Percentiles rank a stretch among this genome's conserved stretches.
These are phyloP conservation scores for Mortierella sp. DNA, from an alignment of 371 early-diverging fungal species.

Conservation along the genomic window DNA sequence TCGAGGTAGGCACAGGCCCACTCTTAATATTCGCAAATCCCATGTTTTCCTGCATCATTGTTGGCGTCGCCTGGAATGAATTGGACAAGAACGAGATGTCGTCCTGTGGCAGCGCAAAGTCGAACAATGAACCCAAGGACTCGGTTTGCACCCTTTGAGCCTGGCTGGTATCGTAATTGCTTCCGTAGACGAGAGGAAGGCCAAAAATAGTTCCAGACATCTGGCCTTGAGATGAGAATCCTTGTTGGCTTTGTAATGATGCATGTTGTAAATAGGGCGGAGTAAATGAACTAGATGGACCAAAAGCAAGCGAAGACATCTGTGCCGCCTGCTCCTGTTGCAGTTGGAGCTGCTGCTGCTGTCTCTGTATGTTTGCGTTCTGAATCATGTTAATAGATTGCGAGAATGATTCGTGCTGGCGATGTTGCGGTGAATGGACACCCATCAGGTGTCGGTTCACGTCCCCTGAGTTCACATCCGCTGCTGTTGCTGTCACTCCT, in stretches of 20 bases:
- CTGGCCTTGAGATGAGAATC: constrained; percentile 16
- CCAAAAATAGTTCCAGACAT: constrained; percentile 21
- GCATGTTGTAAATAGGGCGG: constrained; percentile 18
- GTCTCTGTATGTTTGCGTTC: constrained; percentile 37
- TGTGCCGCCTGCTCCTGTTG: constrained; percentile 43
- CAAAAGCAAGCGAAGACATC: constrained; percentile 46
- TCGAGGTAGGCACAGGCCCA: constrained; percentile 8
- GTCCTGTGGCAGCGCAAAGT: constrained; percentile 51
- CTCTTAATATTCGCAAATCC: constrained; percentile 8
- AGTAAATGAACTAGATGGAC: constrained; percentile 28
- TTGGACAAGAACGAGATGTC: constrained; percentile 49
- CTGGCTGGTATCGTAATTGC: constrained; percentile 33
- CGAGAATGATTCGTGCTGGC: constrained; percentile 32
- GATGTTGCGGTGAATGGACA: constrained; percentile 37
- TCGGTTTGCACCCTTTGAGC: constrained; percentile 18
- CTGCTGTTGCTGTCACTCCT: constrained; percentile 25
- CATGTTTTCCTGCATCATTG: constrained; percentile 22
- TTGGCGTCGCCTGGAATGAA: constrained; percentile 49
- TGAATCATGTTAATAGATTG: constrained; percentile 41
- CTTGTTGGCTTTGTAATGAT: constrained; percentile 11
- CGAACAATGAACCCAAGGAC: constrained; percentile 40
- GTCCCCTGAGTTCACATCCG: constrained; percentile 8
- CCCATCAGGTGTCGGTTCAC: constrained; percentile 31
- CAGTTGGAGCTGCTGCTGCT: constrained; percentile 33
- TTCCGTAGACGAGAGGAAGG: constrained; percentile 38